Evolutionary conservation across 2,329 filamentous ascomycete genomes (phyloP).

Genomic region (Diaporthe caulivora): DNA sequence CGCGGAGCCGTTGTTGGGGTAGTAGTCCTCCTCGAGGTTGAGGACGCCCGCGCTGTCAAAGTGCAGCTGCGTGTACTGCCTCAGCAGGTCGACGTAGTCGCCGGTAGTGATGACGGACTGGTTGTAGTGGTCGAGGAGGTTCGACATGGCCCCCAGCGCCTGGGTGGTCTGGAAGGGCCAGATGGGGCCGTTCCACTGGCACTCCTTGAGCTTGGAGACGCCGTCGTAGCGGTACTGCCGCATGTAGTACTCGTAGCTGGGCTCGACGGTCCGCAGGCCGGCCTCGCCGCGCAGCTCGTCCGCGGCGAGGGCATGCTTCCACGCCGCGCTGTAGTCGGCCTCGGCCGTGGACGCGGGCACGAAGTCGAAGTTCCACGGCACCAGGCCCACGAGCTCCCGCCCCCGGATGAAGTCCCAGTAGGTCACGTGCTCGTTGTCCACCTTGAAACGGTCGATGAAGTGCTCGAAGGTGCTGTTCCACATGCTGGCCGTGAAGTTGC

Average conservation of each 20-base stretch:
- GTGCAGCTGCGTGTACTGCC: conserved; percentile 55
- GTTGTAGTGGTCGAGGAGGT: conserved; percentile 56
- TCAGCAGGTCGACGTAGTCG: conserved; percentile 53
- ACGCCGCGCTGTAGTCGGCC: conserved; percentile 50
- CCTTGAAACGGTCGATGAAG: conserved; percentile 57
- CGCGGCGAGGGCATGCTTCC: conserved; percentile 51
- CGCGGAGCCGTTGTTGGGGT: conserved; percentile 54
- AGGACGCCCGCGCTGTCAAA: conserved; percentile 51
- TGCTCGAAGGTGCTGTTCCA: conserved; percentile 58
- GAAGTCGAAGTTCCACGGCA: conserved; percentile 57
- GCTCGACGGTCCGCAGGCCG: conserved; percentile 57
- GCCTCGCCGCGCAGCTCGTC: conserved; percentile 41
- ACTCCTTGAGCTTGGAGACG: conserved; percentile 48
- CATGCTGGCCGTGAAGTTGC: conserved; percentile 52
- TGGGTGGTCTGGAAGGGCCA: conserved; percentile 60
- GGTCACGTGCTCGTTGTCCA: conserved; percentile 52
- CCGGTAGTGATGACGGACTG: conserved; percentile 45
- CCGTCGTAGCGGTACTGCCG: conserved; percentile 55
- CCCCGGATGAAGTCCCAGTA: conserved; percentile 56
- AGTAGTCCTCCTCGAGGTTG: conserved; percentile 58
- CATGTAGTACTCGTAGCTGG: conserved; percentile 59
- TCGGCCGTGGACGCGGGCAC: conserved; percentile 51
- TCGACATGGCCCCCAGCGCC: conserved; percentile 54
- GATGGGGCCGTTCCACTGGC: conserved; percentile 59
- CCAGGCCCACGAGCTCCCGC: conserved; percentile 56